Evolutionary conservation across 805 yeast genomes (phyloP).

Genomic region (Zygotorulaspora florentina): DNA sequence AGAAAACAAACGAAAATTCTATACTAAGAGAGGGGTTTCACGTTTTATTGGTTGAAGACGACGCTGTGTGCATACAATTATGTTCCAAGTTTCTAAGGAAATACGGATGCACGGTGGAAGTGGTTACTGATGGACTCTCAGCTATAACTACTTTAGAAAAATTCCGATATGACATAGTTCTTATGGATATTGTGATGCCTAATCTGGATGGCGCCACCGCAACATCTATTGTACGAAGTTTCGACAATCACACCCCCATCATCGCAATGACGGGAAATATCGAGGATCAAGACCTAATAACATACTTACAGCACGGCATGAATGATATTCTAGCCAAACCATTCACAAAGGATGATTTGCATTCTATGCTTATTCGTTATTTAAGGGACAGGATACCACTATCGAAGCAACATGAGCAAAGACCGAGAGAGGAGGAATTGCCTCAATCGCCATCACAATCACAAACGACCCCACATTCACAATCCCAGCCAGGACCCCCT

Average conservation of each 20-base stretch:
- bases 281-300: conserved; percentile 73
- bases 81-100: conserved; percentile 78
- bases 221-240: conserved; percentile 79
- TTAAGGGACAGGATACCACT: conserved; percentile 47
- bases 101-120: conserved; percentile 89
- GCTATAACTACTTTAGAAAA: conserved; percentile 76
- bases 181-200: conserved; percentile 90
- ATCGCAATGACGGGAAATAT: conserved; percentile 93
- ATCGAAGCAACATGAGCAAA: conserved; percentile 23
- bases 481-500: conserved; percentile 8
- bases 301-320: conserved; percentile 83
- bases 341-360: conserved; percentile 81
- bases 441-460: conserved; percentile 9
- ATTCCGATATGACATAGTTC: conserved; percentile 66
- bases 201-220: conserved; percentile 87
- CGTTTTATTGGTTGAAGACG: conserved; percentile 76
- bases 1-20: conserved; percentile 8
- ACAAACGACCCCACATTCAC: conserved; percentile 11
- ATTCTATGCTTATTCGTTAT: conserved; percentile 72
- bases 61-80: conserved; percentile 73
- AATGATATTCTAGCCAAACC: conserved; percentile 92
- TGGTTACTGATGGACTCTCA: conserved; percentile 86
- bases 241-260: conserved; percentile 82
- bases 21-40: conserved; percentile 49
- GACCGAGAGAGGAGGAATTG: conserved; percentile 3